Conservation (phyloP, 352 stramenopile species). For the Phytopythium aichiense region DNA sequence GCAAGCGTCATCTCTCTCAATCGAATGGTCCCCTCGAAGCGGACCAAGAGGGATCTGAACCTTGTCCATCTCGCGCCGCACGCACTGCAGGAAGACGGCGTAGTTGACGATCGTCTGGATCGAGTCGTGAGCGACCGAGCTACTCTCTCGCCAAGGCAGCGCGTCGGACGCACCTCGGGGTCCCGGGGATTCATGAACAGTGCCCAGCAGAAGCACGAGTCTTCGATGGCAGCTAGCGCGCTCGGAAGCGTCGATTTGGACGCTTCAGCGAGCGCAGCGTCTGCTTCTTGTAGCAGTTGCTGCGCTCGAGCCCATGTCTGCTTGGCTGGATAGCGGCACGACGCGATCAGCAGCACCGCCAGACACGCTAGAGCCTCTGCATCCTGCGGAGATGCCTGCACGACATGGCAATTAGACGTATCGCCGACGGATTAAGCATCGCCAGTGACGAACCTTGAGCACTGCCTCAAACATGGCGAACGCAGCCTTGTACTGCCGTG, state of each 20-base stretch:
- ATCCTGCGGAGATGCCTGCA: conserved; percentile 32
- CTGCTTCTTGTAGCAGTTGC: conserved; percentile 28
- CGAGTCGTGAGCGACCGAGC: not conserved
- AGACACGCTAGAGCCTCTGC: conserved; percentile 38
- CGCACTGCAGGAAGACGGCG: conserved; percentile 54
- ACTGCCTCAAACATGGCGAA: conserved; percentile 42
- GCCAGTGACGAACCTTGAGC: conserved; percentile 31
- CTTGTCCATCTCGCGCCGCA: conserved; percentile 55
- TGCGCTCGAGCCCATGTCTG: conserved; percentile 46
- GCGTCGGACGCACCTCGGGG: conserved; percentile 28
- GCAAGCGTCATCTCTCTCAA: not conserved
- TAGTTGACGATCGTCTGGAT: conserved; percentile 57
- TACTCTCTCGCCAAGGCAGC: not conserved
- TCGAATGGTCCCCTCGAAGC: not conserved
- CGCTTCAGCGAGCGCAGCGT: conserved; percentile 3
- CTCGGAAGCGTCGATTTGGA: not conserved
- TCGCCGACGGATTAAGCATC: not conserved
- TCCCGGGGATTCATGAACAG: conserved; percentile 50
- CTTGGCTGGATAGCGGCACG: conserved; percentile 55
- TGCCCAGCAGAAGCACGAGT: conserved; percentile 62
- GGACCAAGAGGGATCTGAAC: conserved; percentile 8
- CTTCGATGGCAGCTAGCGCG: conserved; percentile 35
- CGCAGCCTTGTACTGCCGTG: conserved; percentile 47
- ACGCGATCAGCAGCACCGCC: conserved; percentile 45
- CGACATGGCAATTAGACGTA: not conserved